Base-by-base conservation (phyloP, 2,329 filamentous ascomycete genomes). In the Thielaviopsis ethacetica region DNA sequence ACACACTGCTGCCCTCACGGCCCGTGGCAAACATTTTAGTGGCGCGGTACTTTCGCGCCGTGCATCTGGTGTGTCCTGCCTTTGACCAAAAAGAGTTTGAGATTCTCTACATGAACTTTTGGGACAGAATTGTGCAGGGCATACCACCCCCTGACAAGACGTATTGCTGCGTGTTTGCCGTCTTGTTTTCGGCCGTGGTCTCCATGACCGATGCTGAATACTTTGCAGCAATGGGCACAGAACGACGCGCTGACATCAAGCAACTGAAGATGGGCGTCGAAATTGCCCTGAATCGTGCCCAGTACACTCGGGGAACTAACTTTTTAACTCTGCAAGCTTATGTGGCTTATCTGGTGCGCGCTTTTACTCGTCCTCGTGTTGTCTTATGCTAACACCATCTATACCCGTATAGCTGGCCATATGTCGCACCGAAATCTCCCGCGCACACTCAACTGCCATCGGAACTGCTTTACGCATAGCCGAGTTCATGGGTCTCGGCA, bases 271-370 rank as follows among this genome's bases (percentile, higher is more conserved):
- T 82, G 54, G 84, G 79, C 1, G 81, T 83, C 6, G 86, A 90
- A 70, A 76, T 78, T 26, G 81, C 84, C 2, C 71, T 91, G 38
- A 77, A 78, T 47, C 81, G 82, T 66, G 84, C 86, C 3, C 84
- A 86, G 66, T 86, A 89, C 60, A 69, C 90, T 41, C 75, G 83
- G 41, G 88, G 85, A 0, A 86, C 80, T 5, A 64, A 63, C 63
- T 71, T 88, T n/a, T 84, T 88, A 68, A 86, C 83, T 0, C 73
- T 91, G 65, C 86, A 90, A 67, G 85, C 84, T 1, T 85, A 89
- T 64, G 80, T 89, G 41, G 85, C 88, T 74, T 90, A 88, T 63
- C 73, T 89, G 70, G 82, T 86, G 78, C 72, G 30, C 17, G 6
- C n/a, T 15, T 47, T 30, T 51, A 26, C 10, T 38, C 19, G 34